Conservation (phyloP, 495 filamentous ascomycete species). For the Haplographium delicatum region DNA sequence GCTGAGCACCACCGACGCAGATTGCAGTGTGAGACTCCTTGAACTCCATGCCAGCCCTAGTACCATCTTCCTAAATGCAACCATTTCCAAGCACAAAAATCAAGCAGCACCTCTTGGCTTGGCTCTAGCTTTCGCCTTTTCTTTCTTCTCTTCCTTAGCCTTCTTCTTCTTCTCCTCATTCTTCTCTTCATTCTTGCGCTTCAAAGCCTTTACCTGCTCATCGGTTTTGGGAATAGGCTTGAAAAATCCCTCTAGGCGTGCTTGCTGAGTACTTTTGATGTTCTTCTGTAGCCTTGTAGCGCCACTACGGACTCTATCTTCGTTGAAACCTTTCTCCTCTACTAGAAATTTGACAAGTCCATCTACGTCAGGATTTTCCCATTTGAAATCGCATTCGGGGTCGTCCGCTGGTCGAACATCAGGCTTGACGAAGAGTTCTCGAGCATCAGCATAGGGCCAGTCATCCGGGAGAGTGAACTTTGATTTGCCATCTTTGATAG, state of each 20-base stretch:
- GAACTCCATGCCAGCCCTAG: conserved; percentile 7
- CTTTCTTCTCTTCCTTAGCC: conserved; percentile 87
- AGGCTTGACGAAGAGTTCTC: conserved; percentile 83
- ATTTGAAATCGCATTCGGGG: conserved; percentile 91
- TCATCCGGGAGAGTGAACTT: conserved; percentile 83
- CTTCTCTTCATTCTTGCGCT: conserved; percentile 92
- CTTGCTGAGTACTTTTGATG: conserved; percentile 82
- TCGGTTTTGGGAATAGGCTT: conserved; percentile 86
- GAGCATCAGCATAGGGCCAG: conserved; percentile 91
- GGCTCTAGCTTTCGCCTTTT: conserved; percentile 81
- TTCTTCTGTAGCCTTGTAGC: conserved; percentile 78
- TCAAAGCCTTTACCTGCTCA: conserved; percentile 72
- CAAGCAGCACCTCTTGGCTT: conserved; percentile 53
- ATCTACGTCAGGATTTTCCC: conserved; percentile 88
- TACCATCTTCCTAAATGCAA: not conserved
- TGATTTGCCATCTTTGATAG: conserved; percentile 67
- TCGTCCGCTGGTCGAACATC: conserved; percentile 83
- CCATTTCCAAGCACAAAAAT: not conserved
- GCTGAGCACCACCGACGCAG: too few species aligned
- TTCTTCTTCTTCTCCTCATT: conserved; percentile 87
- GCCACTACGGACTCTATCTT: conserved; percentile 79
- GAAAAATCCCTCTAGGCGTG: conserved; percentile 95
- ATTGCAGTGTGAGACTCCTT: too few species aligned
- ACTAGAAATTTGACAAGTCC: conserved; percentile 85
- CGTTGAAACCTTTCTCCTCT: conserved; percentile 91